phyloP scores from a whole-genome alignment of 441 rosid species.

The Corymbia calophylla region DNA sequence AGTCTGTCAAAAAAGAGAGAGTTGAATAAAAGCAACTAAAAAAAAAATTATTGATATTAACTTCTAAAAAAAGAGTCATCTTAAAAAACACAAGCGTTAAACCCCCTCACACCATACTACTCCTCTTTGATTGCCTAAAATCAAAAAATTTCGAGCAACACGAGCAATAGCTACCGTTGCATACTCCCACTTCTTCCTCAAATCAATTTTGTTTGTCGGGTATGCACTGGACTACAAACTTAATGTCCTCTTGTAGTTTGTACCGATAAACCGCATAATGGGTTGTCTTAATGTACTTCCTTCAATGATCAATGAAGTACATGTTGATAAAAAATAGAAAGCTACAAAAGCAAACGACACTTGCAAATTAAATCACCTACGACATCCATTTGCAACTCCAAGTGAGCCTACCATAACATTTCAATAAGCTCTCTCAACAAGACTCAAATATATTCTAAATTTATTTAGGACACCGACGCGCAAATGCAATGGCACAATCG shows the following conservation, averaged over 20 bases:
- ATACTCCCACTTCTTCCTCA: background rate
- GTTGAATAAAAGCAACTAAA: background rate
- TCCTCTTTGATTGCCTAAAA: background rate
- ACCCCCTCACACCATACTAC: background rate
- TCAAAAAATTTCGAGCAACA: background rate
- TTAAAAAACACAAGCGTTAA: background rate
- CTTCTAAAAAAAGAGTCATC: background rate
- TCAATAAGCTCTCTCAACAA: no score
- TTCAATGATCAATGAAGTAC: background rate
- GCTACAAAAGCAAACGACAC: background rate
- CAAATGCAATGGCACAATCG: no score
- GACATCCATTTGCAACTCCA: no score
- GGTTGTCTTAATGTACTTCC: background rate
- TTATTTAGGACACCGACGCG: no score
- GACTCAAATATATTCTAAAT: no score
- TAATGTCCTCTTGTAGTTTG: background rate
- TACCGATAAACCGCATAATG: background rate
- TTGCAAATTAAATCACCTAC: no score
- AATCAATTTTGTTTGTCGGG: background rate
- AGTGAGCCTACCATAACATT: no score
- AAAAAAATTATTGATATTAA: background rate
- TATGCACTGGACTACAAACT: background rate
- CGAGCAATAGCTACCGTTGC: background rate
- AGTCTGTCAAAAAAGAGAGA: conserved; percentile 25
- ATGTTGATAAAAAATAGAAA: background rate